phyloP scores from a whole-genome alignment of 1,139 yeast species.

The Kodamaea arcana region DNA sequence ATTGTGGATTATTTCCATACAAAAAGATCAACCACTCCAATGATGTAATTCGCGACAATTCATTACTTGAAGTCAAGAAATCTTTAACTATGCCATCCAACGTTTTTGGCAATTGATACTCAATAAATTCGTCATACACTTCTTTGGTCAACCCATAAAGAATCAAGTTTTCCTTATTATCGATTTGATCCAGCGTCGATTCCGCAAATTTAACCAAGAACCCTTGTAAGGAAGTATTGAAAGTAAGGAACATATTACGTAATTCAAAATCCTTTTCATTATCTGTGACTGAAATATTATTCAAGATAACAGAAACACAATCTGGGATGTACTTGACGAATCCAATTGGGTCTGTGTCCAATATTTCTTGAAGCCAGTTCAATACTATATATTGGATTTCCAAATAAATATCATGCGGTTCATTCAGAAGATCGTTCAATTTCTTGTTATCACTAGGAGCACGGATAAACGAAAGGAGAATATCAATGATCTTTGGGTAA shows the following conservation, averaged over 20 bases:
- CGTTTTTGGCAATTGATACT: slow-evolving; percentile 33
- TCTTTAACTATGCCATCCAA: slow-evolving; percentile 34
- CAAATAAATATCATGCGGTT: slow-evolving; percentile 50
- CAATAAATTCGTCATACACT: slow-evolving; percentile 39
- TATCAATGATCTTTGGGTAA: slow-evolving; percentile 75
- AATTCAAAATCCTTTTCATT: slow-evolving; percentile 37
- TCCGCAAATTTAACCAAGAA: slow-evolving; percentile 31
- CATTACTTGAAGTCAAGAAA: slow-evolving; percentile 47
- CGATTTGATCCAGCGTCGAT: slow-evolving; percentile 8
- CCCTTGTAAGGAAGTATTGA: slow-evolving; percentile 33
- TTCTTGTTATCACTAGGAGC: slow-evolving; percentile 27
- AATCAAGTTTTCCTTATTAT: slow-evolving; percentile 10
- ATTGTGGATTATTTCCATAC: slow-evolving; percentile 67
- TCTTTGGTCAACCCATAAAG: slow-evolving; percentile 39
- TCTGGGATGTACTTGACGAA: slow-evolving; percentile 58
- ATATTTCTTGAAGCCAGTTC: slow-evolving; percentile 75
- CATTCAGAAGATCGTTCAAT: slow-evolving; percentile 28
- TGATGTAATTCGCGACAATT: slow-evolving; percentile 77
- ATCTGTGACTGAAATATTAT: slow-evolving; percentile 37
- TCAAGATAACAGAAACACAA: slow-evolving; percentile 35
- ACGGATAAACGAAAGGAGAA: slow-evolving; percentile 73
- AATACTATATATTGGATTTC: slow-evolving; percentile 79
- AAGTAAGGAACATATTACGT: slow-evolving; percentile 33
- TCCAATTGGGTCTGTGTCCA: slow-evolving; percentile 73
- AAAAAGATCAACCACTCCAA: slow-evolving; percentile 88